phyloP scores from a whole-genome alignment of 805 yeast genomes.

The Starmerella apis region DNA sequence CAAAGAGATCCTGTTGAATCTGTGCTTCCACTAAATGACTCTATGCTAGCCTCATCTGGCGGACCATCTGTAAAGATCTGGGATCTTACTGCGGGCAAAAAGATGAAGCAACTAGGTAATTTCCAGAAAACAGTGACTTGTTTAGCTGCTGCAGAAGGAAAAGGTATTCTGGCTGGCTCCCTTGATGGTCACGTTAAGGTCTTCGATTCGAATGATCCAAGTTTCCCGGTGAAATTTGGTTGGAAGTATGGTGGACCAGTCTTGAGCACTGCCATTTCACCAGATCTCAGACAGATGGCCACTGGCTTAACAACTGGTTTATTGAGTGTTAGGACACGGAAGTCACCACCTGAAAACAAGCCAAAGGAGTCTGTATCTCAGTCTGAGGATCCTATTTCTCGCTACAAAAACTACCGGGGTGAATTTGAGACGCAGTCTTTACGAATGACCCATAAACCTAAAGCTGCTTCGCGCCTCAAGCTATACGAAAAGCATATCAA shows the following conservation, averaged over 20 bases:
- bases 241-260: conserved; percentile 97
- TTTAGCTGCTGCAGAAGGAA: conserved; percentile 58
- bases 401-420: conserved; percentile 85
- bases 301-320: conserved; percentile 88
- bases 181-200: conserved; percentile 96
- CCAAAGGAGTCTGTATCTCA: conserved; percentile 17
- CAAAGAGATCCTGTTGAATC: conserved; percentile 81
- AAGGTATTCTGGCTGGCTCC: conserved; percentile 85
- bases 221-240: conserved; percentile 84
- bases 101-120: conserved; percentile 61
- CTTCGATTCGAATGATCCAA: conserved; percentile 56
- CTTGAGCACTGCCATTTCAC: conserved; percentile 78
- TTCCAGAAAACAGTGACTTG: conserved; percentile 92
- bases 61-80: conserved; percentile 78
- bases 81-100: conserved; percentile 77
- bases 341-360: conserved; percentile 46
- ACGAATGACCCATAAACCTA: conserved; percentile 38
- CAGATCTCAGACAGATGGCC: conserved; percentile 76
- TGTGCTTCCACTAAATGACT: conserved; percentile 59
- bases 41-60: conserved; percentile 73
- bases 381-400: conserved; percentile 34
- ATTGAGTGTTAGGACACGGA: conserved; percentile 77
- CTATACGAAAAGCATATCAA: conserved; percentile 75
- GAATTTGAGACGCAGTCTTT: conserved; percentile 67
- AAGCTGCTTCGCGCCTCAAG: conserved; percentile 41